Base-by-base conservation (phyloP, 2,329 filamentous ascomycete species). In the Botrytis deweyae region DNA sequence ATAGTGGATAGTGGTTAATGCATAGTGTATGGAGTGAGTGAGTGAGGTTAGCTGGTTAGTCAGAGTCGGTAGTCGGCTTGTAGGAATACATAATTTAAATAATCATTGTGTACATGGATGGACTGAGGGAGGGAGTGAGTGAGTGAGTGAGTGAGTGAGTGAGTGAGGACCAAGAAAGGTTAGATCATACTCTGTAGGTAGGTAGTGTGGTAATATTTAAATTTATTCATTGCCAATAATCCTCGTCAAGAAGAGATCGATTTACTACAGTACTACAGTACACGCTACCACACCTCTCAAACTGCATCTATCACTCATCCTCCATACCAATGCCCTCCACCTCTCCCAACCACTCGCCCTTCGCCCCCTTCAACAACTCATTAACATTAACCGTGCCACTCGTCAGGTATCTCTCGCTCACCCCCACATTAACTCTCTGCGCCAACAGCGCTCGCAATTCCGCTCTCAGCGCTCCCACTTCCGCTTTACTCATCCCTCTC, bases 341-440 rank as follows among this genome's bases (percentile, higher is more conserved):
- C 64, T 78, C 78, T 14, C 81, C 81, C 8, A 82, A 70, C 71
- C 81, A 82, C 29, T 81, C 88, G 1, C 91, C 88, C 75, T 89
- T 89, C 58, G 86, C 87, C n/a, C 89, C 89, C 73, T 84, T 86
- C 72, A 91, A 78, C 80, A 97, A 82, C 78, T 93, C 87, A 70
- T 91, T 91, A 9, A 97, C 86, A 83, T 98, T 92, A n/a, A 97
- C 89, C n/a, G 88, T 86, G 0, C 94, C 93, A n/a, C 89, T 88
- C 0, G 94, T 93, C 75, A 98, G 85, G 82, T 98, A 98, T 79
- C 87, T 88, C 84, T 95, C 93, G 80, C 93, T 97, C 40, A 97
- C 93, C 10, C 95, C 95, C 25, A 94, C 87, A 80, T 98, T 98
- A 73, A 98, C 88, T 74, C 93, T 88, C 82, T 91, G 88, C 5